Evolutionary conservation across 208 protist genomes (phyloP).

Genomic region (Phytomonas sp.): DNA sequence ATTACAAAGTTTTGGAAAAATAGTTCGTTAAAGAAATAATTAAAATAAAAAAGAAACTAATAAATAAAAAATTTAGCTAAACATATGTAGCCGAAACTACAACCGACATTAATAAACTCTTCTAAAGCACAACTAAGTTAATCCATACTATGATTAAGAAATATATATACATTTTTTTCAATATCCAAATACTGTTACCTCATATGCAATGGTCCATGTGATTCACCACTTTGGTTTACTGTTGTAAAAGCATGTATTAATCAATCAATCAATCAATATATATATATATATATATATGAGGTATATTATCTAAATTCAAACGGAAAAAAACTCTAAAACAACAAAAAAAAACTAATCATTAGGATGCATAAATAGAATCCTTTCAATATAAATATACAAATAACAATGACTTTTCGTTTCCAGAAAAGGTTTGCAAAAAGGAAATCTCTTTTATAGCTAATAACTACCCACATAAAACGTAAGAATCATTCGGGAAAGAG

Average conservation of each 20-base stretch:
- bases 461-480: slow-evolving; percentile 2
- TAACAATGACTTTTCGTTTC: neutral
- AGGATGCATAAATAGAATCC: neutral
- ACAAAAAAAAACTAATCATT: neutral
- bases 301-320: slow-evolving; percentile 4
- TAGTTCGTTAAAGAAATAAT: neutral
- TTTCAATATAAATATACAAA: slow-evolving; percentile 1
- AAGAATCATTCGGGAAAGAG: neutral
- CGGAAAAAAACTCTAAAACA: neutral
- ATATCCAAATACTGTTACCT: neutral
- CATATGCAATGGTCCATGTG: neutral
- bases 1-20: neutral
- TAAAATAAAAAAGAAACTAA: neutral
- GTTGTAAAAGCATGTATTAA: neutral
- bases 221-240: neutral
- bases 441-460: neutral
- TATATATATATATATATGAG: neutral
- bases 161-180: neutral
- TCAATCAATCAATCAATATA: neutral
- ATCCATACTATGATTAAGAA: neutral
- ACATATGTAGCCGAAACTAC: neutral
- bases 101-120: slow-evolving; percentile 3
- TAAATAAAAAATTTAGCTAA: neutral
- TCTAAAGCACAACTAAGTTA: slow-evolving; percentile 6
- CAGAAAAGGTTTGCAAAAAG: neutral